Evolutionary conservation across 176 grass and related monocot species (phyloP), one percentile per base, ranked within the genome.

Genomic region (Luzula sylvatica): DNA sequence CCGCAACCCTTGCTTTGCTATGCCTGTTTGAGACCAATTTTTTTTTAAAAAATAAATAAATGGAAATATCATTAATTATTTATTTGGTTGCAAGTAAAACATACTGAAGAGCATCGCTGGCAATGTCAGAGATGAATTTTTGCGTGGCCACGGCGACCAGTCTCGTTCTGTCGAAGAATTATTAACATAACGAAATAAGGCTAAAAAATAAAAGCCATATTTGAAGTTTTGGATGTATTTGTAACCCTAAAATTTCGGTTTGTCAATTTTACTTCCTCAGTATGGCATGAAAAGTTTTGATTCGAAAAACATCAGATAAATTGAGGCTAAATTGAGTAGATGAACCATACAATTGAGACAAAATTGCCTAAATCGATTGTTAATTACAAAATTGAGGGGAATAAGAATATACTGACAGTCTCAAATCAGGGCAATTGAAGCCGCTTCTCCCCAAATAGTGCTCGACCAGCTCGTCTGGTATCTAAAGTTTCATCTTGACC

Each of bases 401-500:
- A n/a, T n/a, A 32, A 56, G 14, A n/a, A 23, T 14, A 20, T 3
- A 75, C 84, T 76, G 47, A 98, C 92, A 98, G 68, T 30, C 92
- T 67, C 23, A 95, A 59, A 38, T 95, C 89, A 8, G 89, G 88
- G 76, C 89, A 88, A 68, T 95, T 71, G 78, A 98, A 98, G 15
- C 92, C 92, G 61, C 92, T 90, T 49, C 75, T 87, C 20, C 70
- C 80, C 12, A 98, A 82, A 63, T 90, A 98, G 65, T 98, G 81
- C 75, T 98, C 92, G 77, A 86, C 81, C 50, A 98, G 92, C 75
- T 98, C 92, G 53, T 98, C 92, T 13, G 92, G 85, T 61, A 98
- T 90, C 92, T 98, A 19, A n/a, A 12, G n/a, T 52, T 16, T 38
- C 44, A 32, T 53, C 15, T n/a, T n/a, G n/a, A 29, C 35, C 18